Evolutionary conservation across 768 basidiomycete genomes (phyloP).

Genomic region (Cystofilobasidium ferigula): DNA sequence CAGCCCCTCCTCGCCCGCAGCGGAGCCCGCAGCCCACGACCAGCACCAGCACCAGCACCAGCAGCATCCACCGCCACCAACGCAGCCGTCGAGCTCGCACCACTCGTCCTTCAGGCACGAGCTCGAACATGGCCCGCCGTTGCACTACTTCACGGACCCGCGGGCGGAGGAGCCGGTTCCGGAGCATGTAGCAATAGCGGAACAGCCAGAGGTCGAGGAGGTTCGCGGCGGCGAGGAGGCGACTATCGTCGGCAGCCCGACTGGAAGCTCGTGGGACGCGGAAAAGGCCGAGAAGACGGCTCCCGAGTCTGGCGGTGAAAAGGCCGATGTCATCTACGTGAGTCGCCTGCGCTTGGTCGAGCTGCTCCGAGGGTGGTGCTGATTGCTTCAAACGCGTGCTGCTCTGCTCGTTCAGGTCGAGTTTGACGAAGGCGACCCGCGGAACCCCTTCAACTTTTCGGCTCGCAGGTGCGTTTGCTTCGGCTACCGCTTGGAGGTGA

Average conservation of each 20-base stretch:
- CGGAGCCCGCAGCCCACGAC: too few species aligned
- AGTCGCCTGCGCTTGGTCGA: not conserved
- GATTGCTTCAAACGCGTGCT: not conserved
- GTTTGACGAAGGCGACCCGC: conserved; percentile 7
- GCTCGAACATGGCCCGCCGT: not conserved
- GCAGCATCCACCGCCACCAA: too few species aligned
- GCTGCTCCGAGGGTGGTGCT: too few species aligned
- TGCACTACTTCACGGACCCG: conserved; percentile 1
- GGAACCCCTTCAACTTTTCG: conserved; percentile 7
- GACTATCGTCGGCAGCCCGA: not conserved
- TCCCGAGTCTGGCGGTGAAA: not conserved
- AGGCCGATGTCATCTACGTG: not conserved
- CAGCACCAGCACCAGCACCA: too few species aligned
- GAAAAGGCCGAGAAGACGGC: not conserved
- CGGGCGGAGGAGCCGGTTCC: not conserved
- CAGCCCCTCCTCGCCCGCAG: too few species aligned
- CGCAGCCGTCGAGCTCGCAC: not conserved
- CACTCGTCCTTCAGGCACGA: not conserved
- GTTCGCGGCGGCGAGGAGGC: not conserved
- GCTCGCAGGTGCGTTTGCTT: not conserved
- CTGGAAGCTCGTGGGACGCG: not conserved
- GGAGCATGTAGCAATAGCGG: not conserved
- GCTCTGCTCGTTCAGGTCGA: not conserved
- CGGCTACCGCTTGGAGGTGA: not conserved
- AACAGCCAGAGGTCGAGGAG: not conserved